phyloP scores from a whole-genome alignment of 129 eudicot species.

The Pseudognaphalium luteoalbum region DNA sequence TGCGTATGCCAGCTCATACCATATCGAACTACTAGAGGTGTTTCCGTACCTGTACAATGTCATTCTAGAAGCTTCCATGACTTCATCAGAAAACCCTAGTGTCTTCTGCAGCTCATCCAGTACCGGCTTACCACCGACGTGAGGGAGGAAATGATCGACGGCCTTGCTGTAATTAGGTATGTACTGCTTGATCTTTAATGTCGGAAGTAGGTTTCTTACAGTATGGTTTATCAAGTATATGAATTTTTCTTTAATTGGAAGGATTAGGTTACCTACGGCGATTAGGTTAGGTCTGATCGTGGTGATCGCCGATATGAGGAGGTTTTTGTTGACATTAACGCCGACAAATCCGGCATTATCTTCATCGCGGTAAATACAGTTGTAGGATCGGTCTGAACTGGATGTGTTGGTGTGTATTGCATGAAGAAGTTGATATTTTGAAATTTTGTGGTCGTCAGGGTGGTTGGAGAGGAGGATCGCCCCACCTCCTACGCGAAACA shows the following conservation, averaged over 20 bases:
- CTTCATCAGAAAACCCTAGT: slow-evolving; percentile 28
- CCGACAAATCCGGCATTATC: slow-evolving; percentile 37
- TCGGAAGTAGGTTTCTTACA: slow-evolving; percentile 5
- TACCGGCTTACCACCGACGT: slow-evolving; percentile 63
- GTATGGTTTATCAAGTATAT: slow-evolving; percentile 3
- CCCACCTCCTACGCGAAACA: slow-evolving; percentile 57
- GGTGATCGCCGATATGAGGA: slow-evolving; percentile 39
- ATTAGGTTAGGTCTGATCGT: slow-evolving; percentile 41
- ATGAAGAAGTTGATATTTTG: slow-evolving; percentile 57
- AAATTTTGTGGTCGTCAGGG: slow-evolving; percentile 23
- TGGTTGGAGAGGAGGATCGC: slow-evolving; percentile 57
- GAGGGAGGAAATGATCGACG: slow-evolving; percentile 51
- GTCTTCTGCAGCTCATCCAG: slow-evolving; percentile 45
- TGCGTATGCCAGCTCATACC: slow-evolving; percentile 43
- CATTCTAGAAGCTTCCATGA: slow-evolving; percentile 61
- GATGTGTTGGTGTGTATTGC: slow-evolving; percentile 47
- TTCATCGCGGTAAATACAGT: slow-evolving; percentile 47
- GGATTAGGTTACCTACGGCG: slow-evolving; percentile 41
- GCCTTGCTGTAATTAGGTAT: slow-evolving; percentile 42
- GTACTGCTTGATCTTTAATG: slow-evolving; percentile 15
- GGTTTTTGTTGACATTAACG: slow-evolving; percentile 40
- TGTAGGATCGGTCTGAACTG: slow-evolving; percentile 44
- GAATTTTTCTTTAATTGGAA: slow-evolving; percentile 44
- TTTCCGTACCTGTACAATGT: slow-evolving; percentile 60
- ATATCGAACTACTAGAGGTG: slow-evolving; percentile 54